Conservation (phyloP, 352 stramenopile species). For the Achlya hypogyna region DNA sequence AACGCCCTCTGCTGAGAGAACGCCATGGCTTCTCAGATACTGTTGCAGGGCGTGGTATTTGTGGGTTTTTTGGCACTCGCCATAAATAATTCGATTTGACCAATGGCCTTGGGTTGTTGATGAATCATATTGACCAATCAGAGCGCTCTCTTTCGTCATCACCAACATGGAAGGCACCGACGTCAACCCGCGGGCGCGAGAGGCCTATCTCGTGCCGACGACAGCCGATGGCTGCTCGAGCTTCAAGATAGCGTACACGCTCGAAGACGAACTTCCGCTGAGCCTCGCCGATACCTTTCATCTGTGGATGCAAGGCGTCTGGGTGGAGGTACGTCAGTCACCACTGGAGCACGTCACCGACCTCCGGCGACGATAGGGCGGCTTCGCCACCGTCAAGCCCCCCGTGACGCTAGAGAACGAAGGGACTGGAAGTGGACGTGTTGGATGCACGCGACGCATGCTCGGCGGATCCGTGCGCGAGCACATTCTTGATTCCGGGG, state of each 20-base stretch:
- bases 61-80: no score
- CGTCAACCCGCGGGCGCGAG: not conserved
- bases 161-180: not conserved
- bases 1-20: no score
- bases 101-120: no score
- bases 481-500: not conserved
- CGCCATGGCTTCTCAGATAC: no score
- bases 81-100: no score
- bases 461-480: not conserved
- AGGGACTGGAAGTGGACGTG: not conserved
- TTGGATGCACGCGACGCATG: not conserved
- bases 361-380: not conserved
- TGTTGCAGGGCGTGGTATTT: no score
- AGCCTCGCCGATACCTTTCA: not conserved
- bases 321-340: not conserved
- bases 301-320: constrained; percentile 7
- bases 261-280: not conserved
- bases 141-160: no score
- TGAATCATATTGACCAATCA: no score
- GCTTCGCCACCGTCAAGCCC: not conserved
- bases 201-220: not conserved
- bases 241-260: constrained; percentile 1
- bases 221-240: not conserved
- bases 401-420: constrained; percentile 1
- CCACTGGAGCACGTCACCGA: not conserved